Percentiles rank a stretch among this genome's conserved stretches.
Conservation (phyloP, 768 basidiomycete species). For the Guyanaporus albipodus region DNA sequence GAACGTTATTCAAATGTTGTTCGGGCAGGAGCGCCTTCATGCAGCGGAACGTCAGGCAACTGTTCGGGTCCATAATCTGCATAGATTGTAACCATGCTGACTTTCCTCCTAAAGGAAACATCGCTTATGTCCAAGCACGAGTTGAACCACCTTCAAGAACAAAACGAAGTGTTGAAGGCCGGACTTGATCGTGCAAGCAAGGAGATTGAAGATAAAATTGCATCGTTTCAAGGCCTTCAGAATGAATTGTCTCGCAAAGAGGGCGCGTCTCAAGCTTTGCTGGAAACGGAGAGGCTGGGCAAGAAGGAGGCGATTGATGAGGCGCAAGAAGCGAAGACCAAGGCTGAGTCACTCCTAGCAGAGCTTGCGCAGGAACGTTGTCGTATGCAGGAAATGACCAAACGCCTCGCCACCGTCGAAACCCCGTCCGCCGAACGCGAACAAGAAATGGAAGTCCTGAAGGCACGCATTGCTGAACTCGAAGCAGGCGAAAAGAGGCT, state of each 20-base stretch:
- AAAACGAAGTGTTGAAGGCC: constrained; percentile 16
- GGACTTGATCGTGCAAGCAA: constrained; percentile 12
- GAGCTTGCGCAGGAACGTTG: constrained; percentile 22
- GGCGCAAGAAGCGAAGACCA: constrained; percentile 17
- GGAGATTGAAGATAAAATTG: constrained; percentile 7
- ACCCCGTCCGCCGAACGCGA: constrained; percentile 22
- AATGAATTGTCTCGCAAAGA: constrained; percentile 25
- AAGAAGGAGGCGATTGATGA: constrained; percentile 20
- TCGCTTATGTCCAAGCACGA: constrained; percentile 13
- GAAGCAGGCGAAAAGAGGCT: constrained; percentile 29
- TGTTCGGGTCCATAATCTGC: constrained; percentile 10
- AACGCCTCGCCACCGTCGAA: constrained; percentile 23
- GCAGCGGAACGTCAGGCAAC: constrained; percentile 13
- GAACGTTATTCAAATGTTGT: not conserved
- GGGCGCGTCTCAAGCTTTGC: constrained; percentile 19
- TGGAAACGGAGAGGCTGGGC: constrained; percentile 22
- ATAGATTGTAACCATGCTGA: not conserved
- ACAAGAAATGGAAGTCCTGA: constrained; percentile 24
- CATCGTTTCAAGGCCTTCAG: constrained; percentile 16
- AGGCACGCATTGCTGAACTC: constrained; percentile 23
- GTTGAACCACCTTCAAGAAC: constrained; percentile 18
- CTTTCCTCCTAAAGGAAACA: constrained; percentile 16
- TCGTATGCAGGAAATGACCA: constrained; percentile 18
- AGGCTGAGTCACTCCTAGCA: constrained; percentile 16
- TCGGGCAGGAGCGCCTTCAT: constrained; percentile 23